A percentile compares a stretch with the other conserved stretches of the same genome.
Evolutionary conservation across 768 basidiomycete species (phyloP).

Genomic region (Exidia glandulosa): DNA sequence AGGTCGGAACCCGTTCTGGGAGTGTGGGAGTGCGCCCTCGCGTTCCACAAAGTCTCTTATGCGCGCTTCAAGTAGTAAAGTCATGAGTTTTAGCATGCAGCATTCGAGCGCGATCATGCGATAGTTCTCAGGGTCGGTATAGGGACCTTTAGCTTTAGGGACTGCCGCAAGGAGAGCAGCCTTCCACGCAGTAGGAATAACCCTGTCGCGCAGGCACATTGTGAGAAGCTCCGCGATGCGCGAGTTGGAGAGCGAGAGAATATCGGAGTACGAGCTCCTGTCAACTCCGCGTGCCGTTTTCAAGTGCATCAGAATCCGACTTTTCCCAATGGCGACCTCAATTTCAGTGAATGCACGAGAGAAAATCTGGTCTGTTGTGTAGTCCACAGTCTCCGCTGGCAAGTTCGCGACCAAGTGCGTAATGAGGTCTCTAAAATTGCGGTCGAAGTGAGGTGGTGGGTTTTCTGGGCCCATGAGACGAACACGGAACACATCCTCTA

Average conservation of each 20-base stretch:
- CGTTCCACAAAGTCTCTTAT: slow-evolving; percentile 3
- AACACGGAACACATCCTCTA: background rate
- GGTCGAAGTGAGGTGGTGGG: background rate
- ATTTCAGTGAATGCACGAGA: background rate
- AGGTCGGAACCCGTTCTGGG: slow-evolving; percentile 22
- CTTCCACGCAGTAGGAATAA: background rate
- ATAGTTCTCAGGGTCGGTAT: slow-evolving; percentile 14
- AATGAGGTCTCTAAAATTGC: background rate
- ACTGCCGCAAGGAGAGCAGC: background rate
- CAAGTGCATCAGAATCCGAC: background rate
- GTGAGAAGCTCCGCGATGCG: background rate
- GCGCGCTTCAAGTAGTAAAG: slow-evolving; percentile 14
- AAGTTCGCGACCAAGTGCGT: background rate
- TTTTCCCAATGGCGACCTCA: background rate
- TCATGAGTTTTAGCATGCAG: slow-evolving; percentile 17
- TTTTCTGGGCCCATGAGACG: background rate
- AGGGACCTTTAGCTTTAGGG: background rate
- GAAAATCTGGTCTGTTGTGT: background rate
- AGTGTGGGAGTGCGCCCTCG: slow-evolving; percentile 12
- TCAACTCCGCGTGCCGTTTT: background rate
- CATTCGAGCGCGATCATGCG: slow-evolving; percentile 19
- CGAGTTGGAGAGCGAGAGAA: background rate
- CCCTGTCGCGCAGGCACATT: background rate
- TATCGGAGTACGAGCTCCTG: background rate
- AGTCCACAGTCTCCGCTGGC: background rate